phyloP scores from a whole-genome alignment of 1,139 yeast species.

The Nakaseomyces delphensis region DNA sequence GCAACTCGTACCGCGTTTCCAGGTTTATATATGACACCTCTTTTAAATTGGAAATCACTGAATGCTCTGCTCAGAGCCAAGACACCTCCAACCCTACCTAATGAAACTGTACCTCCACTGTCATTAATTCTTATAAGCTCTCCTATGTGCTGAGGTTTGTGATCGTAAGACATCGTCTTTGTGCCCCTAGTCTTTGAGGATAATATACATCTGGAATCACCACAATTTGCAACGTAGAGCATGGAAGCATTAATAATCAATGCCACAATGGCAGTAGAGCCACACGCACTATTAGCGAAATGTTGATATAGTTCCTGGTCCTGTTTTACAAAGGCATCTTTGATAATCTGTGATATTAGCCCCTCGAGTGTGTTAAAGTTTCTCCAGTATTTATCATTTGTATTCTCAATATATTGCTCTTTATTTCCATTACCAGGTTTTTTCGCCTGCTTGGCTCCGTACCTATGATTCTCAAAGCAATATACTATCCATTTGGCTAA shows the following conservation, averaged over 20 bases:
- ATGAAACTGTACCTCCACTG: conserved; percentile 62
- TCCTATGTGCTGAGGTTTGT: conserved; percentile 69
- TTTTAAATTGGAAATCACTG: conserved; percentile 63
- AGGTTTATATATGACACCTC: conserved; percentile 35
- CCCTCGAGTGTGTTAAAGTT: conserved; percentile 31
- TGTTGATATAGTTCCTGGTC: conserved; percentile 47
- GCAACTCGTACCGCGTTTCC: conserved; percentile 7
- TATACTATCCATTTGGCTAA: conserved; percentile 26
- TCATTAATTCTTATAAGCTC: conserved; percentile 65
- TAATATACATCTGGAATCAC: conserved; percentile 63
- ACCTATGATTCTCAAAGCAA: conserved; percentile 27
- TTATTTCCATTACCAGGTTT: neutral
- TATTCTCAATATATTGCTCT: conserved; percentile 7
- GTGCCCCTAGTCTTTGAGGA: conserved; percentile 36
- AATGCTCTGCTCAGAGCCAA: conserved; percentile 68
- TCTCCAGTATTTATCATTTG: conserved; percentile 14
- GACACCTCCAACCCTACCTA: conserved; percentile 64
- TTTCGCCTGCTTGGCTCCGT: conserved; percentile 16
- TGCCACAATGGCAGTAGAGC: conserved; percentile 60
- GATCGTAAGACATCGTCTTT: conserved; percentile 63
- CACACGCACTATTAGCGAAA: conserved; percentile 42
- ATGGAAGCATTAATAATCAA: conserved; percentile 40
- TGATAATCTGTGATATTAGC: conserved; percentile 36
- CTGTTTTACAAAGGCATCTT: conserved; percentile 47
- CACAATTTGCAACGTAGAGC: conserved; percentile 56